Base-by-base conservation (phyloP, 75 land plant genomes). In the Pinus albicaulis region DNA sequence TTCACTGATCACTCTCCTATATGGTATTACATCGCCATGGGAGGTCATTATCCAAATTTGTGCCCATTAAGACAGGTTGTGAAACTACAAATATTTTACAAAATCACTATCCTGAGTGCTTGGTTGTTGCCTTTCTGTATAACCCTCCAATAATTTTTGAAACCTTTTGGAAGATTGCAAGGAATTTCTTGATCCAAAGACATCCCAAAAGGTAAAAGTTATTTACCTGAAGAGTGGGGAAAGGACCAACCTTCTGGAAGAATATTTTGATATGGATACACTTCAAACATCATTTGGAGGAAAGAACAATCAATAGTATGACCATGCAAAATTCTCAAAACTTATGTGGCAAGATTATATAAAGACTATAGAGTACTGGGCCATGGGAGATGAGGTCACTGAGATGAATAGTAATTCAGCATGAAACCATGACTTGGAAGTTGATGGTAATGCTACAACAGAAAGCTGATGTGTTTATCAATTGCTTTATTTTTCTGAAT, bases 91-190 rank as follows among this genome's bases (percentile, higher is more conserved):
- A 89, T 79, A 85, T 96, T 57, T 62, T 94, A 75, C 99, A 94
- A 77, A 96, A 83, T 76, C 92, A 93, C 78, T 96, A 96, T 76
- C 99, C 98, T 0, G 95, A 96, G 99, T n/a, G 87, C 89, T 94
- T 6, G n/a, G 82, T 75, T 12, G 44, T 82, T 75, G 87, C 87
- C 0, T 74, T 93, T 66, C 88, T 96, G 5, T 94, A 87, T 70
- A 94, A 89, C 75, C 95, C 99, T n/a, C 99, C 99, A 10, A 78
- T 86, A 60, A 80, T 94, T n/a, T 96, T 94, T 80, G 88, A 92
- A 74, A 66, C 93, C 11, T 94, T 96, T 72, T 96, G 87, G 87
- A 88, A 80, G 87, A 98, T n/a, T n/a, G n/a, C 23, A 92, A 83
- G 76, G 93, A 85, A 61, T 96, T 96, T 71, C 77, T 96, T 28